A percentile compares a stretch with the other conserved stretches of the same genome.
Evolutionary conservation across 2,329 filamentous ascomycete species (phyloP).

Genomic region (Claviceps monticola): DNA sequence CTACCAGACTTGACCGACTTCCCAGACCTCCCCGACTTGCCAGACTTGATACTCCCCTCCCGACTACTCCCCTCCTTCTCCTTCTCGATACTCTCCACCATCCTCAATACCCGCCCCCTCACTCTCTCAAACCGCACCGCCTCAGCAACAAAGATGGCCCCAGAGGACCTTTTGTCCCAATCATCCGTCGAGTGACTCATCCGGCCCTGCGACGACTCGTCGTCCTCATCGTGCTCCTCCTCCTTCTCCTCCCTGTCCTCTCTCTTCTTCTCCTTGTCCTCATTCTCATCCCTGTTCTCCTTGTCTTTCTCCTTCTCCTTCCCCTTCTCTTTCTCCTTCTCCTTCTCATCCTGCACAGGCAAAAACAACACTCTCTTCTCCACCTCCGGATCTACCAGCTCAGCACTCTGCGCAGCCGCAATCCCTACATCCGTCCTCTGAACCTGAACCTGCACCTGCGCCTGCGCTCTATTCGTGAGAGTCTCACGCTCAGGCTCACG

Average conservation of each 20-base stretch:
- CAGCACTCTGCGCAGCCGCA: too few relatives aligned
- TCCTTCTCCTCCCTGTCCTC: neutral
- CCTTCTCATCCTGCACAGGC: too few relatives aligned
- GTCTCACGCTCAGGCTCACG: too few relatives aligned
- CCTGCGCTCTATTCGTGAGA: too few relatives aligned
- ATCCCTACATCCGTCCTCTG: too few relatives aligned
- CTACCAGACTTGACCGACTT: too few relatives aligned
- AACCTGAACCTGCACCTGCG: too few relatives aligned
- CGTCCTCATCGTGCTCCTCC: slow-evolving; percentile 4
- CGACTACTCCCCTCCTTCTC: slow-evolving; percentile 17
- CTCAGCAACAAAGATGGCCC: slow-evolving; percentile 30
- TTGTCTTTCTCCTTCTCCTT: neutral
- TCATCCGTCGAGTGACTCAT: slow-evolving; percentile 16
- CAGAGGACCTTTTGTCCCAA: slow-evolving; percentile 17
- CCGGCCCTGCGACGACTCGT: slow-evolving; percentile 1
- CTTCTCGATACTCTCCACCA: slow-evolving; percentile 43
- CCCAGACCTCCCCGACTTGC: too few relatives aligned
- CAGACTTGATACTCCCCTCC: slow-evolving; percentile 19
- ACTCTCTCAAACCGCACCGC: slow-evolving; percentile 29
- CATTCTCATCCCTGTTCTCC: too few relatives aligned
- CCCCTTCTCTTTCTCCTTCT: neutral
- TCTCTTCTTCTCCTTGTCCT: neutral
- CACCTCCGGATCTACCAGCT: too few relatives aligned
- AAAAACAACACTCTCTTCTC: too few relatives aligned
- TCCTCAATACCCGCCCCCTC: slow-evolving; percentile 34